These are phyloP conservation scores for Tetrapisispora nanseiensis DNA, from an alignment of 805 yeast species.

Conservation along the genomic window DNA sequence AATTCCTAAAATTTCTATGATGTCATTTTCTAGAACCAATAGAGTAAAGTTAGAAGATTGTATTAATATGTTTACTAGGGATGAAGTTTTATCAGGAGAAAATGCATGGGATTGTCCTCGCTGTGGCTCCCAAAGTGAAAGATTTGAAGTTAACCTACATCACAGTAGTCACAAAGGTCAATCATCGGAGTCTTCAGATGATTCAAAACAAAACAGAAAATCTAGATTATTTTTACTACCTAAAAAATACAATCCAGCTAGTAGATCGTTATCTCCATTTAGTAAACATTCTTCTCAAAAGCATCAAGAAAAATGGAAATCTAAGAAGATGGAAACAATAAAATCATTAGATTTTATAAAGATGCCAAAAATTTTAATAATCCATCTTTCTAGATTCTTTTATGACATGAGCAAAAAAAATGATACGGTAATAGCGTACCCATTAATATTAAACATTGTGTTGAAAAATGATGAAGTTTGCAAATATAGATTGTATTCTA, in stretches of 20 bases:
- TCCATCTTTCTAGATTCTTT: constrained; percentile 75
- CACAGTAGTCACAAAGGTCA: background rate
- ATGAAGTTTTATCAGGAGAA: constrained; percentile 58
- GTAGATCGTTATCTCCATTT: constrained; percentile 27
- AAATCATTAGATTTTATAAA: constrained; percentile 69
- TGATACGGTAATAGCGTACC: constrained; percentile 44
- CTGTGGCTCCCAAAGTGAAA: constrained; percentile 31
- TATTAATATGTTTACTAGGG: constrained; percentile 48
- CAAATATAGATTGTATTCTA: constrained; percentile 47
- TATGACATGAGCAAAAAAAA: constrained; percentile 46
- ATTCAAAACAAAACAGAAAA: constrained; percentile 2
- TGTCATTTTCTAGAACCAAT: constrained; percentile 23
- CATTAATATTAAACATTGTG: constrained; percentile 42
- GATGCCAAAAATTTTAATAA: constrained; percentile 67
- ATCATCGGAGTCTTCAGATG: background rate
- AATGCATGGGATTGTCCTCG: constrained; percentile 82
- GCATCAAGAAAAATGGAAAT: constrained; percentile 6
- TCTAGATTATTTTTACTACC: constrained; percentile 15
- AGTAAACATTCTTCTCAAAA: constrained; percentile 10
- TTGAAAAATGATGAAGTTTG: constrained; percentile 28
- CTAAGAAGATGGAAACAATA: constrained; percentile 35
- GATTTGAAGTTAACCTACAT: background rate
- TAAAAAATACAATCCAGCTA: constrained; percentile 3
- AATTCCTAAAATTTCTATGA: constrained; percentile 35
- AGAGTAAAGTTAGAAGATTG: constrained; percentile 49